Evolutionary conservation across 1,284 basidiomycete genomes (phyloP).

Genomic region (Trametes versicolor): DNA sequence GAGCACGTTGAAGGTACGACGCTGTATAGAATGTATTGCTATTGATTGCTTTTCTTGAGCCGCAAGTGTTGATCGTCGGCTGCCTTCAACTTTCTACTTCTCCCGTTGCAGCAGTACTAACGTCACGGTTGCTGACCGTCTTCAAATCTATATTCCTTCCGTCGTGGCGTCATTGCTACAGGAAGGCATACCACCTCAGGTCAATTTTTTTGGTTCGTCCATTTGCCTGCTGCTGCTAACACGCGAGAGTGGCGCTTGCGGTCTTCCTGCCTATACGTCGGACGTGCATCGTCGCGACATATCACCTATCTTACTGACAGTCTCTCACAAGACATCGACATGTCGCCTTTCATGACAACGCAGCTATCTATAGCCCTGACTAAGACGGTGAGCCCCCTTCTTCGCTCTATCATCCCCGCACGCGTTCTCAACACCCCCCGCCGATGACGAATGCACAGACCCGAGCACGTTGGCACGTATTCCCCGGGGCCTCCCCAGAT

Average conservation of each 20-base stretch:
- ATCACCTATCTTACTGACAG: conserved; percentile 13
- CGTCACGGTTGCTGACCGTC: neutral
- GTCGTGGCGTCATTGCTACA: neutral
- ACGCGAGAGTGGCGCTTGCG: neutral
- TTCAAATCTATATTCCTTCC: too few relatives aligned
- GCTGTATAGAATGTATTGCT: conserved; percentile 9
- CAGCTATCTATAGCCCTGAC: conserved; percentile 7
- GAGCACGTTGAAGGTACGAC: conserved; percentile 12
- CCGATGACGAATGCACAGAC: conserved; percentile 14
- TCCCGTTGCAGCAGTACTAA: too few relatives aligned
- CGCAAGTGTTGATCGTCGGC: neutral
- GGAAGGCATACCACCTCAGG: neutral
- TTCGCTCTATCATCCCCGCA: neutral
- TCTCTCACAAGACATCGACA: conserved; percentile 1
- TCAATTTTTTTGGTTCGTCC: too few relatives aligned
- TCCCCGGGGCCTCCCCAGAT: conserved; percentile 10
- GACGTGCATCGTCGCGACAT: conserved; percentile 21
- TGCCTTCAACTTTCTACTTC: too few relatives aligned
- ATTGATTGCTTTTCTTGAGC: neutral
- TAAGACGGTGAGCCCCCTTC: conserved; percentile 11
- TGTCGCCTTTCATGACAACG: neutral
- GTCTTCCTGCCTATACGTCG: conserved; percentile 23
- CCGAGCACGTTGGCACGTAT: conserved; percentile 7
- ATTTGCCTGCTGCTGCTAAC: neutral
- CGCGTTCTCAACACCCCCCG: conserved; percentile 11